Evolutionary conservation across 257 asterid genomes (phyloP).

Genomic region (Fraxinus anomala): DNA sequence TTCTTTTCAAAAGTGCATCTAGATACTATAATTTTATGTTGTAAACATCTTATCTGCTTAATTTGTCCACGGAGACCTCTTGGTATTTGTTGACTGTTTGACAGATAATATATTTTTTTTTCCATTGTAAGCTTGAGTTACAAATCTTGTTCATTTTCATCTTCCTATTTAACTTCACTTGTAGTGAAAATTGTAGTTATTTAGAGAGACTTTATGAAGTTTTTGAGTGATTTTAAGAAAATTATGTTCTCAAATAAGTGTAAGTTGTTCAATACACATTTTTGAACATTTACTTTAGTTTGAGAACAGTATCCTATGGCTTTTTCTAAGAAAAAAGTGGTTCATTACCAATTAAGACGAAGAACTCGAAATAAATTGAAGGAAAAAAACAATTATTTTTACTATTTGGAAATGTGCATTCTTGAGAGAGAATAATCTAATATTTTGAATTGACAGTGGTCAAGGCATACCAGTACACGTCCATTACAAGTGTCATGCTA

Average conservation of each 20-base stretch:
- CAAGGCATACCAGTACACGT: slow-evolving; percentile 93
- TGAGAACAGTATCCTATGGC: background rate
- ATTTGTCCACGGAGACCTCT: background rate
- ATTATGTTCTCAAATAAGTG: background rate
- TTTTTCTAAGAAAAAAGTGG: slow-evolving; percentile 5
- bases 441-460: slow-evolving; percentile 62
- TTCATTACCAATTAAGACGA: background rate
- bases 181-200: background rate
- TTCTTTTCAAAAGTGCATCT: background rate
- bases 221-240: background rate
- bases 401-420: background rate
- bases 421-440: slow-evolving; percentile 16
- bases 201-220: background rate
- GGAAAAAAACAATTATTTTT: background rate
- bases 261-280: background rate
- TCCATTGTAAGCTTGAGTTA: background rate
- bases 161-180: background rate
- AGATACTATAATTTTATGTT: background rate
- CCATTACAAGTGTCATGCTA: slow-evolving; percentile 91
- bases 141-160: background rate
- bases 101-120: too few species aligned
- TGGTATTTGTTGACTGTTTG: background rate
- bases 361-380: background rate
- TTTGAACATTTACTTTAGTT: background rate
- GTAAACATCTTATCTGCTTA: background rate